phyloP scores from a whole-genome alignment of 1,284 basidiomycete species.

The Irpex sp. region DNA sequence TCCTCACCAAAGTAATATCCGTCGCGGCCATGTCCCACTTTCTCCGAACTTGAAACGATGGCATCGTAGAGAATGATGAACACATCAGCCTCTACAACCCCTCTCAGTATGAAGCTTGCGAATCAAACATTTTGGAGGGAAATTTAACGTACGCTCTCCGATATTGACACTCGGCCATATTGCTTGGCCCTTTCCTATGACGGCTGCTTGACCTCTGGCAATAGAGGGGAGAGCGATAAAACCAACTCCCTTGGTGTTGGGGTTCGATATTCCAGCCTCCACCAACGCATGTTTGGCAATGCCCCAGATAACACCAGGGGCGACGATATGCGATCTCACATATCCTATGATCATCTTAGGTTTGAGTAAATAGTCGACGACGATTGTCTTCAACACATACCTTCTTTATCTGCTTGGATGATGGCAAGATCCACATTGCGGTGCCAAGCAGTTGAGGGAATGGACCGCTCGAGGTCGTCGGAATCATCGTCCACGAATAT shows the following conservation, averaged over 20 bases:
- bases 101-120: not conserved
- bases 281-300: conserved; percentile 29
- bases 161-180: conserved; percentile 37
- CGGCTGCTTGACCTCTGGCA: conserved; percentile 29
- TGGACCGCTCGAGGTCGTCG: conserved; percentile 30
- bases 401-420: conserved; percentile 31
- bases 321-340: conserved; percentile 32
- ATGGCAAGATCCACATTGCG: conserved; percentile 26
- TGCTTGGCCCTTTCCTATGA: conserved; percentile 27
- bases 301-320: conserved; percentile 38
- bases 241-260: conserved; percentile 32
- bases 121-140: not conserved
- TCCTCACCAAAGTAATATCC: conserved; percentile 48
- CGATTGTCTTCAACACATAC: conserved; percentile 12
- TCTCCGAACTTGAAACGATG: conserved; percentile 8
- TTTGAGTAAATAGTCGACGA: not conserved
- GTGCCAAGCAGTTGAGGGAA: conserved; percentile 21
- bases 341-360: conserved; percentile 27
- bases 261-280: conserved; percentile 34
- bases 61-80: conserved; percentile 21
- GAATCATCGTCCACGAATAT: conserved; percentile 43
- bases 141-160: conserved; percentile 33
- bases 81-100: conserved; percentile 16
- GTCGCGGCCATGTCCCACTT: conserved; percentile 34
- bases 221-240: conserved; percentile 23